Evolutionary conservation across 1,284 basidiomycete genomes (phyloP).

Genomic region (Ceratobasidium sp.): DNA sequence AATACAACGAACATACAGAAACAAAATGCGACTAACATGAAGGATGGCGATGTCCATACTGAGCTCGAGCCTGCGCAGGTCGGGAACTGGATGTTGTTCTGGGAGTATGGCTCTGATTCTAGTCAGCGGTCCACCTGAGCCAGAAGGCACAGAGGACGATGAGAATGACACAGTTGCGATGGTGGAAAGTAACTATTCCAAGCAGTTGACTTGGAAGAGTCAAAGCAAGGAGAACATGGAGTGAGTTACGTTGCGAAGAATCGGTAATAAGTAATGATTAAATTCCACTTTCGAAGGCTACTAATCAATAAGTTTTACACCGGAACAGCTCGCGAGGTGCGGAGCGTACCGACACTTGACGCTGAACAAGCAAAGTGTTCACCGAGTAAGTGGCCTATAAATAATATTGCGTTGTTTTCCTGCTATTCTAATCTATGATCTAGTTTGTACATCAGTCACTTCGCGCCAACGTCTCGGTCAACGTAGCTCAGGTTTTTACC

Average conservation of each 20-base stretch:
- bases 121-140: constrained; percentile 60
- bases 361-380: constrained; percentile 83
- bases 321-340: constrained; percentile 87
- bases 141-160: constrained; percentile 74
- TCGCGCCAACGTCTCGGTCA: constrained; percentile 83
- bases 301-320: constrained; percentile 87
- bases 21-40: constrained; percentile 1
- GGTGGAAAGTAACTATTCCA: constrained; percentile 87
- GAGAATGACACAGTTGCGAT: constrained; percentile 76
- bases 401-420: background rate
- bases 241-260: no score
- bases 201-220: constrained; percentile 81
- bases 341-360: constrained; percentile 88
- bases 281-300: constrained; percentile 64
- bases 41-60: constrained; percentile 35
- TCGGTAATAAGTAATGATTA: no score
- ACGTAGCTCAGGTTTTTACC: constrained; percentile 88
- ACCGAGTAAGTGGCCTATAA: constrained; percentile 68
- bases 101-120: constrained; percentile 33
- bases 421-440: background rate
- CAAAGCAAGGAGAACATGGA: constrained; percentile 82
- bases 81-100: constrained; percentile 37
- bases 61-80: constrained; percentile 34
- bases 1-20: no score
- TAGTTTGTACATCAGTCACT: constrained; percentile 71